A percentile compares a stretch with the other conserved stretches of the same genome.
phyloP scores from a whole-genome alignment of 2,329 filamentous ascomycete genomes.

The Leptodontidium sp. region DNA sequence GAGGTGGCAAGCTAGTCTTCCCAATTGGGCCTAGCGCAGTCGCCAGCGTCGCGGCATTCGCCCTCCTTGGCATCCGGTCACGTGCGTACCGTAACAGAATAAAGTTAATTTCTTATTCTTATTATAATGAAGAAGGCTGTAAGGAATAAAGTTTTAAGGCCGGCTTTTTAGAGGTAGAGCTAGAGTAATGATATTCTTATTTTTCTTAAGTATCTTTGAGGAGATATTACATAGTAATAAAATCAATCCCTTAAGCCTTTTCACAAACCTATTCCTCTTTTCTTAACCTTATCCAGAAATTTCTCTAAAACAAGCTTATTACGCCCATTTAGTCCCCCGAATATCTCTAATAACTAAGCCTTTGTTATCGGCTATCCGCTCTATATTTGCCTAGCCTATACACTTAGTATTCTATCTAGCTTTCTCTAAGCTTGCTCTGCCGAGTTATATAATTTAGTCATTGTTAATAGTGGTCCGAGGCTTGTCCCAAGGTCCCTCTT shows the following conservation, averaged over 20 bases:
- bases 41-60: too few relatives aligned
- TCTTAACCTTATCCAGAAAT: not conserved
- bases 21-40: too few relatives aligned
- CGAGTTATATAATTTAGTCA: not conserved
- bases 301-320: not conserved
- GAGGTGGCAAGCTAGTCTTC: too few relatives aligned
- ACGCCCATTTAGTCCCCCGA: not conserved
- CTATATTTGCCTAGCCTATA: not conserved
- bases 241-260: not conserved
- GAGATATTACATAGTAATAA: not conserved
- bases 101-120: not conserved
- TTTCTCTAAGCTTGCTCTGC: not conserved
- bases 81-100: too few relatives aligned
- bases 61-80: too few relatives aligned
- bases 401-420: not conserved
- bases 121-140: not conserved
- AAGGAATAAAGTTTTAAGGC: not conserved
- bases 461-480: not conserved
- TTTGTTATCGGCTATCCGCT: not conserved
- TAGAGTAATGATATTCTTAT: not conserved
- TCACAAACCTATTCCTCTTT: not conserved
- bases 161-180: not conserved
- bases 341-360: slow-evolving; percentile 3
- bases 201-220: not conserved
- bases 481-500: not conserved